Conservation (phyloP, 148 eudicot genomes). For the Silene conica region DNA sequence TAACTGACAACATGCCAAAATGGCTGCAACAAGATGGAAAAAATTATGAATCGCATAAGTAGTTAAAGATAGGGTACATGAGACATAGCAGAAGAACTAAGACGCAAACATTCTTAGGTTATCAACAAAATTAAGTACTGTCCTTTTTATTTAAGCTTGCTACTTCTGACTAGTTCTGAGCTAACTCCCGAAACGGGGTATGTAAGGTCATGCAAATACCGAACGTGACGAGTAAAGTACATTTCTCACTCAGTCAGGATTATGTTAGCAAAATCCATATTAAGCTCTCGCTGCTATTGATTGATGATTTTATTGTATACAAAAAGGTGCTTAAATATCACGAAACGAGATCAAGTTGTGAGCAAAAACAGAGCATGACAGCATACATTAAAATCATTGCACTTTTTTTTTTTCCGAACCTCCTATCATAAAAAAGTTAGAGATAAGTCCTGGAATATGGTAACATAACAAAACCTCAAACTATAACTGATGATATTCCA, state of each 20-base stretch:
- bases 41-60: background rate
- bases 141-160: background rate
- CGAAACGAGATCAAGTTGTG: background rate
- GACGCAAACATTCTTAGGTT: background rate
- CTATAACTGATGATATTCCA: background rate
- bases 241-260: background rate
- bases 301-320: background rate
- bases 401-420: background rate
- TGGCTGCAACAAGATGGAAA: constrained; percentile 49
- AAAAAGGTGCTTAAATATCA: background rate
- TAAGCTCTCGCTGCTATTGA: background rate
- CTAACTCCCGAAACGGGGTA: too few relatives aligned
- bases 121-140: background rate
- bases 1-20: constrained; percentile 70
- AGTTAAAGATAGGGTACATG: background rate
- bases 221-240: background rate
- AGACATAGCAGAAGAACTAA: constrained; percentile 7
- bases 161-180: too few relatives aligned
- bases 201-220: too few relatives aligned
- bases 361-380: background rate
- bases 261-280: background rate
- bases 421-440: background rate
- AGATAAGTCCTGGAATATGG: background rate
- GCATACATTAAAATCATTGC: background rate
- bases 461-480: background rate